phyloP scores from a whole-genome alignment of 768 basidiomycete genomes.

The Lyophyllum atratum region DNA sequence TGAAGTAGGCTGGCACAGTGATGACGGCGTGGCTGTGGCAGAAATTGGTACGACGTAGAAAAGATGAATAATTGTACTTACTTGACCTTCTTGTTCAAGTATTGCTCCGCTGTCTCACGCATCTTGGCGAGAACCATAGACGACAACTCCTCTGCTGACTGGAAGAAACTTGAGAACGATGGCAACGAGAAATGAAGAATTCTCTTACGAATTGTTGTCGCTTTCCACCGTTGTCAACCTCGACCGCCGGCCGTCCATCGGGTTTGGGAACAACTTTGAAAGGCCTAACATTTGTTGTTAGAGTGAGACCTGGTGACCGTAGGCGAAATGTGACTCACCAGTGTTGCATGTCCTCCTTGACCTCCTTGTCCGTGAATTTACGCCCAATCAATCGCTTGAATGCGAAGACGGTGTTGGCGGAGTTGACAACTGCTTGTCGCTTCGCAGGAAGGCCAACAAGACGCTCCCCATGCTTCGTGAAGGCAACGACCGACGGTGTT shows the following conservation, averaged over 20 bases:
- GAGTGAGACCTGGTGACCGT: conserved; percentile 1
- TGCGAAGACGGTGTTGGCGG: conserved; percentile 89
- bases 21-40: conserved; percentile 76
- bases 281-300: conserved; percentile 54
- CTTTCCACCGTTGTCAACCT: conserved; percentile 87
- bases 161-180: conserved; percentile 16
- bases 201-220: conserved; percentile 72
- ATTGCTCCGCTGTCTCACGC: conserved; percentile 95
- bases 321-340: conserved; percentile 50
- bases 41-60: conserved; percentile 4
- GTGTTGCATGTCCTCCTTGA: conserved; percentile 85
- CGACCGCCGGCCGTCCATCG: conserved; percentile 78
- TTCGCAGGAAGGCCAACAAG: conserved; percentile 95
- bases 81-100: conserved; percentile 91
- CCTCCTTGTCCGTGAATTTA: conserved; percentile 90
- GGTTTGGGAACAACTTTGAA: conserved; percentile 73
- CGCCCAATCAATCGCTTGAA: conserved; percentile 96
- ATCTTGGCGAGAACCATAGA: conserved; percentile 91
- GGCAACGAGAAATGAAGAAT: neutral
- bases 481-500: conserved; percentile 97
- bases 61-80: conserved; percentile 46
- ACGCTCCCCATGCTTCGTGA: conserved; percentile 98
- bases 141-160: conserved; percentile 86
- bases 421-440: conserved; percentile 96
- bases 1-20: conserved; percentile 98